Evolutionary conservation across 2,329 filamentous ascomycete species (phyloP), one percentile per base, ranked within the genome.

Genomic region (Metarhizium sp.): DNA sequence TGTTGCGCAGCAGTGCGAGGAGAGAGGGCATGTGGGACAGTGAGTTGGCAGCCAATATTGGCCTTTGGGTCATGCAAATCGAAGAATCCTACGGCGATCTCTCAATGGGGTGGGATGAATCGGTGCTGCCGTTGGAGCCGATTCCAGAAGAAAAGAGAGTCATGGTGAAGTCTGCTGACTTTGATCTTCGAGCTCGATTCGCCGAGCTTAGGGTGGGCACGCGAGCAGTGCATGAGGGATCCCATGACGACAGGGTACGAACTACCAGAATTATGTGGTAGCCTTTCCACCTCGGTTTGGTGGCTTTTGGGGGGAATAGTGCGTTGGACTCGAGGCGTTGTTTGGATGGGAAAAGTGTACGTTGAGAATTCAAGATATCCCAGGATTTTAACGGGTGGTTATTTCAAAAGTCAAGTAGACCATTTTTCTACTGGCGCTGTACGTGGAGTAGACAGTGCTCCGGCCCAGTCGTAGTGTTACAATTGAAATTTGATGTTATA

Each of bases 1-100:
- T 88, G 42, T 69, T 88, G 55, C 74, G 75, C 52, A 80, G 76
- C 60, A 83, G 79, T 62, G 78, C 82, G 7, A 75, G 84, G 49
- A 74, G 84, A 51, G 85, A 88, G 67, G 84, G 81, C 25, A 84
- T 87, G 76, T 88, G 85, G 85, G 84, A 88, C 62, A 84, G 79
- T 61, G 77, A 81, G 59, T 72, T 84, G 57, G 73, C 76, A 11
- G 79, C 80, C 1, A 74, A 74, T 7, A 82, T 84, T 59, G 76
- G 75, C 50, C 72, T 71, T 56, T 83, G 79, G 79, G 72, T 83
- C 42, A 75, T 78, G 65, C 68, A 73, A 8, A 72, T 82, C 16
- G 80, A 84, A 60, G 80, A 84, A 60, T 73, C 72, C 6, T 72
- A 74, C 2, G 56, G 59, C 7, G 29, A 20, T 14, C 16, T 38